These are phyloP conservation scores for Penicillium crystallinum DNA, from an alignment of 495 filamentous ascomycete genomes.

Conservation along the genomic window DNA sequence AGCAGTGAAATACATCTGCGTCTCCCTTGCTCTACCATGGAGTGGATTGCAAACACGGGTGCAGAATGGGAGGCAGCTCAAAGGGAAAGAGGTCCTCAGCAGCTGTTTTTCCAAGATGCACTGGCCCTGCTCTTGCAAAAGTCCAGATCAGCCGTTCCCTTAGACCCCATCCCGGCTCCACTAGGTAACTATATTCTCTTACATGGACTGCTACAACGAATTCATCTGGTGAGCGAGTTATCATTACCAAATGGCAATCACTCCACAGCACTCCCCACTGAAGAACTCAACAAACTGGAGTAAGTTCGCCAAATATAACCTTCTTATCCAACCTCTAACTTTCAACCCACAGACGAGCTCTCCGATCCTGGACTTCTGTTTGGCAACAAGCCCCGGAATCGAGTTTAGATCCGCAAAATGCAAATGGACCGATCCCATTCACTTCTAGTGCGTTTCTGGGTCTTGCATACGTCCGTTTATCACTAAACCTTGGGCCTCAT, in stretches of 20 bases:
- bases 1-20: slow-evolving; percentile 38
- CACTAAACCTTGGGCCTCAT: slow-evolving; percentile 33
- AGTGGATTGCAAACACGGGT: slow-evolving; percentile 32
- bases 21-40: slow-evolving; percentile 35
- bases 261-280: slow-evolving; percentile 28
- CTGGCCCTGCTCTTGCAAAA: slow-evolving; percentile 33
- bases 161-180: slow-evolving; percentile 34
- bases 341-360: slow-evolving; percentile 23
- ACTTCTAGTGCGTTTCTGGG: slow-evolving; percentile 37
- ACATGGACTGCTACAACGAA: slow-evolving; percentile 37
- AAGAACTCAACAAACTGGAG: slow-evolving; percentile 38
- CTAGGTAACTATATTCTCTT: slow-evolving; percentile 38
- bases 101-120: slow-evolving; percentile 38
- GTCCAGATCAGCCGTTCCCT: slow-evolving; percentile 22
- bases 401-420: slow-evolving; percentile 38
- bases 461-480: slow-evolving; percentile 37
- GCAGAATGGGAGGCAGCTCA: slow-evolving; percentile 33
- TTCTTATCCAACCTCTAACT: not conserved
- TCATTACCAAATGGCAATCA: slow-evolving; percentile 34
- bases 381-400: slow-evolving; percentile 43
- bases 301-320: slow-evolving; percentile 6
- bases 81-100: slow-evolving; percentile 27
- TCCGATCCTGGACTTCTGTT: slow-evolving; percentile 37
- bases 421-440: slow-evolving; percentile 38
- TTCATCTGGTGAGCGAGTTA: slow-evolving; percentile 37